Conservation (phyloP, 1,284 basidiomycete genomes). For the Takashimella koratensis region DNA sequence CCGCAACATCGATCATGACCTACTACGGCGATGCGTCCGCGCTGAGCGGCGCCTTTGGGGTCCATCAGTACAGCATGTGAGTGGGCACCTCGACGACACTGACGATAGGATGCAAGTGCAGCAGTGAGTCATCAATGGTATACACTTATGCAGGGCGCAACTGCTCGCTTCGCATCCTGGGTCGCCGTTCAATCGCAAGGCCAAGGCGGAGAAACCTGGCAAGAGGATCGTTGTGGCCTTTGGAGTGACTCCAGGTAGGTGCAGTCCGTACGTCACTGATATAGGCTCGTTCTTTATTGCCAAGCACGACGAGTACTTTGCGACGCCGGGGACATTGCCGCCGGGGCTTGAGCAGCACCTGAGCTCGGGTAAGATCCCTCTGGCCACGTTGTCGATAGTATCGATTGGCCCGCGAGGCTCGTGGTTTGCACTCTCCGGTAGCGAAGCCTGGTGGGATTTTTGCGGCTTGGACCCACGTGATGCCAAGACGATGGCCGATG, state of each 20-base stretch:
- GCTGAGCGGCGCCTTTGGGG: background rate
- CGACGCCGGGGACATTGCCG: background rate
- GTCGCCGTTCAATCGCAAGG: background rate
- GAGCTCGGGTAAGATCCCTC: background rate
- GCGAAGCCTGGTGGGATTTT: background rate
- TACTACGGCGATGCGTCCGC: background rate
- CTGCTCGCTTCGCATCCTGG: background rate
- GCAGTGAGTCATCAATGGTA: background rate
- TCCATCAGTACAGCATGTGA: background rate
- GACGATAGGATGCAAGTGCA: background rate
- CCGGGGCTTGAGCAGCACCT: background rate
- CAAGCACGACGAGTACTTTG: background rate
- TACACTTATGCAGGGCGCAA: background rate
- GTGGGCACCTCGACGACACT: background rate
- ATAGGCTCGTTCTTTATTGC: background rate
- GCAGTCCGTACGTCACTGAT: background rate
- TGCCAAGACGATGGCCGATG: background rate
- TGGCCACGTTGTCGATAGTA: background rate
- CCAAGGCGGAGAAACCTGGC: background rate
- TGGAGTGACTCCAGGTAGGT: background rate
- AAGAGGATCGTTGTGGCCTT: background rate
- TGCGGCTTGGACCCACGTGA: background rate
- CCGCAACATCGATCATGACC: too few relatives aligned
- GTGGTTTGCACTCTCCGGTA: background rate
- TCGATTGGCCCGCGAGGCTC: background rate